Evolutionary conservation across 345 rosid species (phyloP).

Genomic region (Laguncularia racemosa): DNA sequence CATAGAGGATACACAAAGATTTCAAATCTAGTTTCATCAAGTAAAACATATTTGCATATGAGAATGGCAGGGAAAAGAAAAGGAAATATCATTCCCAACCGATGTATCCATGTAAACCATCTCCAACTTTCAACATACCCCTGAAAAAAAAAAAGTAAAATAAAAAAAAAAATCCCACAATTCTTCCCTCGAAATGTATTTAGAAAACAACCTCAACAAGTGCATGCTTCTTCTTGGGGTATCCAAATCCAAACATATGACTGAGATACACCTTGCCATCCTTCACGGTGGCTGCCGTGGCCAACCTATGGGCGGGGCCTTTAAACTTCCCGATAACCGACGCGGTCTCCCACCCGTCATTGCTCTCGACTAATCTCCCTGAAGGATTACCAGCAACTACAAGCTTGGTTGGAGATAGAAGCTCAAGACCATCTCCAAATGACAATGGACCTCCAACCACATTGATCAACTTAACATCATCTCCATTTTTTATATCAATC

Average conservation of each 20-base stretch:
- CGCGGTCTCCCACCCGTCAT: conserved; percentile 81
- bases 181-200: conserved; percentile 1
- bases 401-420: conserved; percentile 54
- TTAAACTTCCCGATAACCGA: conserved; percentile 47
- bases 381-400: conserved; percentile 86
- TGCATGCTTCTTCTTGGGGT: conserved; percentile 72
- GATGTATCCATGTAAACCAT: no score
- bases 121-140: neutral
- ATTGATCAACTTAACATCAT: conserved; percentile 35
- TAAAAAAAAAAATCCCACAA: neutral
- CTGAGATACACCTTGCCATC: conserved; percentile 71
- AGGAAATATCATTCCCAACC: no score
- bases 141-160: neutral
- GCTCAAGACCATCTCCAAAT: conserved; percentile 74
- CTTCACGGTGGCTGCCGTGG: conserved; percentile 74
- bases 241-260: conserved; percentile 75
- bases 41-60: neutral
- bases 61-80: neutral
- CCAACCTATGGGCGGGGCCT: conserved; percentile 66
- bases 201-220: conserved; percentile 70
- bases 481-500: conserved; percentile 40
- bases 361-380: conserved; percentile 64
- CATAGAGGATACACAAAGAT: no score
- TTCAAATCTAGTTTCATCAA: neutral
- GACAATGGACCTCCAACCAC: conserved; percentile 48